Base-by-base conservation (phyloP, 495 filamentous ascomycete species). In the Lophium mytilinum region DNA sequence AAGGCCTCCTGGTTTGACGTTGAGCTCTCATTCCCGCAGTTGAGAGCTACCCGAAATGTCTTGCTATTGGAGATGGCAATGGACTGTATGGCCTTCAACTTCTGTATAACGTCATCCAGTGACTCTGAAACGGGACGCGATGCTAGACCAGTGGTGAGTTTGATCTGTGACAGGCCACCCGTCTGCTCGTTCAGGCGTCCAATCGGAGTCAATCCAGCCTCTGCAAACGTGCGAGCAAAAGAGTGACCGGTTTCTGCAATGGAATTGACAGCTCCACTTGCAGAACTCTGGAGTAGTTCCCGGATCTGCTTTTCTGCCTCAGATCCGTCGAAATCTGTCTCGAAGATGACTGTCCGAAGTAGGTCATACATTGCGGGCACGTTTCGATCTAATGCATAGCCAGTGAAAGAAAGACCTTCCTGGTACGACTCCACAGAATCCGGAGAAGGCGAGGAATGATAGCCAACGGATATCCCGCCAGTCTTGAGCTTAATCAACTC, bases 401-500 rank as follows among this genome's bases (percentile, higher is more conserved):
- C 91, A 37, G 82, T 81, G 53, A 96, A 84, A 9, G 83, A 76
- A 37, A 98, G 73, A 0, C 94, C 92, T 72, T 98, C 93, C 18
- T 79, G 81, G 17, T 81, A 85, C 56, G 78, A 73, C 4, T 76
- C 77, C 43, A 90, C 79, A 51, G 90, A 80, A 10, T 74, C 78
- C 7, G 92, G 89, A 11, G 82, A 87, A 0, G 91, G 80, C 1
- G 87, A 79, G 19, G 87, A 76, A 72, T 91, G 82, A 55, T 93
- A 90, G 0, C 83, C 82, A 21, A 89, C 83, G 9, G 81, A 85
- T 11, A 98, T 78, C 11, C 93, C 93, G n/a, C 93, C 93, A 5
- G 92, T 98, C 72, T 95, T 95, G 11, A 96, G 76, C 64, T 95
- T 96, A 66, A 97, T 96, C 40, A 89, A 72, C 68, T 96, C 93